Evolutionary conservation across 208 protist genomes (phyloP).

Genomic region (Trypanosomatidae sp.): DNA sequence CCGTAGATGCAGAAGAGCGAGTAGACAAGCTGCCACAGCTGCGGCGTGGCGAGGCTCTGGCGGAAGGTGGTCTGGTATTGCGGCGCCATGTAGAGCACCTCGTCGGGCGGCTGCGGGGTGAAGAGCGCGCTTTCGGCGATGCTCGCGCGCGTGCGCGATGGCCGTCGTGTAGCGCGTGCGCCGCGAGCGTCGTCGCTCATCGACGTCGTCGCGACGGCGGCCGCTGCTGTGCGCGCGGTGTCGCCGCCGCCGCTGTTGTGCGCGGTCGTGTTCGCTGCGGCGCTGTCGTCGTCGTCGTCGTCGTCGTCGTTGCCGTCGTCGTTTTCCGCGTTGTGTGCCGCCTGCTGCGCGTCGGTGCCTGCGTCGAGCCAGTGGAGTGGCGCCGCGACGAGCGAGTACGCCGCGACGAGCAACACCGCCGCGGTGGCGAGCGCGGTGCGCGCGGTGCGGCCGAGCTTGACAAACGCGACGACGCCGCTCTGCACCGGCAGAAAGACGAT

Average conservation of each 20-base stretch:
- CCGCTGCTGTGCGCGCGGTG: no score
- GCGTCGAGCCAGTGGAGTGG: constrained; percentile 32
- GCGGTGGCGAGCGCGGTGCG: constrained; percentile 23
- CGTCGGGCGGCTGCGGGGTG: constrained; percentile 9
- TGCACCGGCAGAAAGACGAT: constrained; percentile 52
- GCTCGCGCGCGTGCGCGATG: no score
- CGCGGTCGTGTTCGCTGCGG: no score
- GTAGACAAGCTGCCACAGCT: constrained; percentile 43
- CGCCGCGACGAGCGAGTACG: constrained; percentile 32
- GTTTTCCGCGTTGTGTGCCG: constrained; percentile 4
- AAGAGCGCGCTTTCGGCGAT: constrained; percentile 19
- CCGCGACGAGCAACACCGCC: constrained; percentile 12
- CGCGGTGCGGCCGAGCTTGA: constrained; percentile 10
- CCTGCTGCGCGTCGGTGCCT: constrained; percentile 10
- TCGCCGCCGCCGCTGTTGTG: no score
- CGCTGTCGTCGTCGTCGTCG: no score
- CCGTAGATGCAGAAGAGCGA: constrained; percentile 42
- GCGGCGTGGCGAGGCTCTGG: constrained; percentile 19
- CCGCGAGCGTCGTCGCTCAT: no score
- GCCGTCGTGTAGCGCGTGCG: no score
- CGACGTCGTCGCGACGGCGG: no score
- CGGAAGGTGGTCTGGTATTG: constrained; percentile 58
- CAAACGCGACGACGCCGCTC: constrained; percentile 24
- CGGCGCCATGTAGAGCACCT: constrained; percentile 38
- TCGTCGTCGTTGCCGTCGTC: no score